phyloP scores from a whole-genome alignment of 2,329 filamentous ascomycete genomes.

The Ceratocystis harringtonii region DNA sequence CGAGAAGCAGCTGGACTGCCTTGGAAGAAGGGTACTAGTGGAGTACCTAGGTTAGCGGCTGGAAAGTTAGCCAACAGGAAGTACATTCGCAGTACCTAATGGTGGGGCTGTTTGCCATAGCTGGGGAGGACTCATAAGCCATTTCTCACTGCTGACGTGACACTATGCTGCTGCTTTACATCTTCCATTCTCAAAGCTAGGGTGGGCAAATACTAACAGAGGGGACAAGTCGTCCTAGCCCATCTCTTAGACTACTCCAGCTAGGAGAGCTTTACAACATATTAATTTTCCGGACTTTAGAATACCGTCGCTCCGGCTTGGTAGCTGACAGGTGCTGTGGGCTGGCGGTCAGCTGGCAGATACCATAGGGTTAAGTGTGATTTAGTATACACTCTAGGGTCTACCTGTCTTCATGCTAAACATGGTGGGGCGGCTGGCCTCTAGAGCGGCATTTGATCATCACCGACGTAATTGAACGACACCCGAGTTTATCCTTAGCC shows the following conservation, averaged over 20 bases:
- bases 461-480: constrained; percentile 5
- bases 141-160: too few species aligned
- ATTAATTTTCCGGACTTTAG: too few species aligned
- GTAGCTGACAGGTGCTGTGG: too few species aligned
- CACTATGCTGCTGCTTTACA: too few species aligned
- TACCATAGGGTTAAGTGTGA: background rate
- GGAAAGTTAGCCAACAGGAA: background rate
- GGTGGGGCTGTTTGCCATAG: background rate
- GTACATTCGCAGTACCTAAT: background rate
- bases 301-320: too few species aligned
- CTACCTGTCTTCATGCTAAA: background rate
- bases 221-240: too few species aligned
- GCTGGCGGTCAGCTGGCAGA: background rate
- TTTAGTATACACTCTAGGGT: background rate
- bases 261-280: too few species aligned
- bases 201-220: too few species aligned
- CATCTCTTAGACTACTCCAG: too few species aligned
- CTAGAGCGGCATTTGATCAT: constrained; percentile 4
- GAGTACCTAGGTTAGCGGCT: background rate
- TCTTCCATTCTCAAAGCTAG: too few species aligned
- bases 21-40: background rate
- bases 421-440: background rate
- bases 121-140: background rate
- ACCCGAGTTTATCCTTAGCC: background rate
- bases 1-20: constrained; percentile 9